Base-by-base conservation (phyloP, 306 rosid genomes). In the Vicia sativa region DNA sequence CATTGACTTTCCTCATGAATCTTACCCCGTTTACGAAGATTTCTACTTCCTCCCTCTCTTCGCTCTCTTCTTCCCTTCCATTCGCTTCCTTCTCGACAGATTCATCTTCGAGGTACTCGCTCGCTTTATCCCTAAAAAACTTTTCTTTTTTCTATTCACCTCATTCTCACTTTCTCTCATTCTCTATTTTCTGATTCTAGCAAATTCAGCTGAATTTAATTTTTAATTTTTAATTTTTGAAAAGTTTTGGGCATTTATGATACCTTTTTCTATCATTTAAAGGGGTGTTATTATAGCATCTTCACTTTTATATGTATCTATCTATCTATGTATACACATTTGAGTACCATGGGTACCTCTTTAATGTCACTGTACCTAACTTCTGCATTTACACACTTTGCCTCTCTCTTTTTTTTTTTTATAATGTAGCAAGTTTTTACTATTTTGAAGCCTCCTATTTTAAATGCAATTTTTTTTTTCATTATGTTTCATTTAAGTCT, bases 51-150 rank as follows among this genome's bases (percentile, higher is more conserved):
- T 95, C 46, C 97, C 91, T 7, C 18, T 89, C 70, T 85, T 88
- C 72, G 80, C 77, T 46, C 69, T 95, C 57, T 79, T 84, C 80
- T 95, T 95, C 82, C 97, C 96, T 59, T 45, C 83, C 12, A 67
- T 84, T 31, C 96, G 99, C 11, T 89, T 85, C 78, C 60, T 91
- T 21, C 92, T 95, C 66, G 99, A 95, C 63, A 83, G 84, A 70
- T 81, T 95, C 60, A 42, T 95, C n/a, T 88, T 95, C 71, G 92
- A 95, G 99, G 99, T 95, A 83, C 58, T 6, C 39, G n/a, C 58
- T 6, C 39, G n/a, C 29, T 37, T 23, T 9, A 9, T 35, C 14
- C 49, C 14, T 52, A 34, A 34, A 59, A 9, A 28, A 23, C 25
- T 16, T 41, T 18, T 14, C 38, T 61, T 19, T 9, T 43, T 62